Base-by-base conservation (phyloP, 306 rosid genomes). In the Acacia confusa region DNA sequence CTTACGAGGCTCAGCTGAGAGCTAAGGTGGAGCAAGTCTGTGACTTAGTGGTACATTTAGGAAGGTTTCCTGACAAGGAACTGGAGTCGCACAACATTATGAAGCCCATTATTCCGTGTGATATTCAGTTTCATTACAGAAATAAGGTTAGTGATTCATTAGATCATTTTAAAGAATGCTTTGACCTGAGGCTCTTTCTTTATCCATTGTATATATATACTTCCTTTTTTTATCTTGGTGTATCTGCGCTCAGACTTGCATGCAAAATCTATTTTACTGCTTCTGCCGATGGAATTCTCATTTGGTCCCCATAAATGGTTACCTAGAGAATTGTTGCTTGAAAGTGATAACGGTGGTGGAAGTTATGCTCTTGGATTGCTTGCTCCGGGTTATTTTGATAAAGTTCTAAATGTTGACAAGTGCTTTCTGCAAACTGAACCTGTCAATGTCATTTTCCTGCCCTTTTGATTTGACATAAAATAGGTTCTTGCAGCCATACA, bases 221-320 rank as follows among this genome's bases (percentile, higher is more conserved):
- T 28, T 48, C 36, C 2, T 72, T 19, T 28, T 44, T 15, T 24
- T 47, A 13, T 47, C 40, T 36, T 36, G 40, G 40, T 36, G 6
- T 24, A 24, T 66, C 12, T 27, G 17, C 27, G 34, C 61, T 27
- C 27, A 15, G 43, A 13, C 15, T 67, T 41, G 64, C 61, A 17
- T 41, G 9, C 57, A 8, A 60, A 1, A 81, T 61, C 71, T 72
- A 65, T 17, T 74, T 92, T 65, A 32, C 32, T 79, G 73, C 44
- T 19, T 77, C 16, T 84, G 87, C 85, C 93, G 99, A 95, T 95
- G 99, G 98, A 95, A 81, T 95, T 95, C 87, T 95, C 99, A 16
- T 95, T 95, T 88, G 95, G 97, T 74, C 81, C 97, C 28, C 67
- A 73, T 63, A 88, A 85, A 83, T 95, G 98, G 98, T 74, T 88